phyloP scores from a whole-genome alignment of 129 eudicot species.

The Scalesia atractyloides region DNA sequence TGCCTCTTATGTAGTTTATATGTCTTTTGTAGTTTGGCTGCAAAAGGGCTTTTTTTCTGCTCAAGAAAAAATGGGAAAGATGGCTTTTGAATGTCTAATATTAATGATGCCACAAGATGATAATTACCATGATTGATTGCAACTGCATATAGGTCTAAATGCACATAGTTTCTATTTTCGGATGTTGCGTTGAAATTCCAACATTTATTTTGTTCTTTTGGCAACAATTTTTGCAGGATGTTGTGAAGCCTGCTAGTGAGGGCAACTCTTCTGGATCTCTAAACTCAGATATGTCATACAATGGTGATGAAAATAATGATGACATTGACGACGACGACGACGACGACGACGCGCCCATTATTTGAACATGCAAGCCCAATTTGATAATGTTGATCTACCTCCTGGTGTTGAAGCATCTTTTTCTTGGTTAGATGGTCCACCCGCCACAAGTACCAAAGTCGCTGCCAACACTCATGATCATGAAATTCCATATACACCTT shows the following conservation, averaged over 20 bases:
- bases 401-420: slow-evolving; percentile 77
- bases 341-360: slow-evolving; percentile 46
- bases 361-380: slow-evolving; percentile 70
- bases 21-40: too few species aligned
- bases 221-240: slow-evolving; percentile 34
- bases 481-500: slow-evolving; percentile 2
- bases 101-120: too few species aligned
- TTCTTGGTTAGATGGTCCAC: slow-evolving; percentile 44
- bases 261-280: slow-evolving; percentile 43
- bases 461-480: slow-evolving; percentile 18
- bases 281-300: slow-evolving; percentile 42
- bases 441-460: slow-evolving; percentile 19
- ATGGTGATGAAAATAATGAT: slow-evolving; percentile 31
- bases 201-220: too few species aligned
- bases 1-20: too few species aligned
- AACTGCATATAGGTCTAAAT: too few species aligned
- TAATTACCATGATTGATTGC: too few species aligned
- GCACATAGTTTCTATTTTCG: too few species aligned
- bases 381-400: slow-evolving; percentile 72
- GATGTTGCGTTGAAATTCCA: too few species aligned
- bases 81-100: too few species aligned
- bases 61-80: too few species aligned
- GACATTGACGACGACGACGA: slow-evolving; percentile 12
- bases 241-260: slow-evolving; percentile 30
- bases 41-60: too few species aligned